Base-by-base conservation (phyloP, 2,329 filamentous ascomycete species). In the Phaeophleospora eucalypticola region DNA sequence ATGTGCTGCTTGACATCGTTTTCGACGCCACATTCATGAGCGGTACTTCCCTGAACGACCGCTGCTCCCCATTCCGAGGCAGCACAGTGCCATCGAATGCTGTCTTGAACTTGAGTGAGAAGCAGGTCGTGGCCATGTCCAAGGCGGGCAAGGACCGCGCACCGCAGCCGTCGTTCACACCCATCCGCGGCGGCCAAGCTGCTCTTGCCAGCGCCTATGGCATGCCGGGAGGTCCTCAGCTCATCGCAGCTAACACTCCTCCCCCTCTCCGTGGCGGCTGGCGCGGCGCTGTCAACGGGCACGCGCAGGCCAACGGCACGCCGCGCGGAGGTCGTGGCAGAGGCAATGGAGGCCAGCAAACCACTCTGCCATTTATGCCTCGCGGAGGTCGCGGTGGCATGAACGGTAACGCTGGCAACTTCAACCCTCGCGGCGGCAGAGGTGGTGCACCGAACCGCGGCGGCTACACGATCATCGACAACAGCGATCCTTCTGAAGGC, bases 11-110 rank as follows among this genome's bases (percentile, higher is more conserved):
- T 32, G 93, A 98, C 65, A 81, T 97, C 47, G 84, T 98, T 6
- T 98, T 95, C 69, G 94, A 98, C 65, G 81, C 82, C 10, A 86
- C 89, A 0, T 98, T 98, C 69, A 97, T 98, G 90, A 95, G 89
- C 63, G 93, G 93, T 53, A 96, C 90, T 1, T 93, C 87, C 0
- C 78, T 98, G 14, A 87, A 88, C 49, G 89, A 90, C 46, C 84
- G 93, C 49, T 95, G 91, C 64, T 89, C 89, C 19, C 83, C 88
- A 32, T 98, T 98, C 81, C 83, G 91, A 29, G 93, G 93, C 43
- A 90, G 93, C 65, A 96, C 93, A 0, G 89, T 98, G 3, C 82
- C 89, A 2, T 81, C 85, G 4, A 86, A 86, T n/a, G 86, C 87
- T 0, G 89, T 97, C 2, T 78, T 98, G 27, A 98, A 98, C 69